Percentiles rank a stretch among this genome's conserved stretches.
These are phyloP conservation scores for Trichosporon sp. DNA, from an alignment of 1,284 basidiomycete species.

Conservation along the genomic window DNA sequence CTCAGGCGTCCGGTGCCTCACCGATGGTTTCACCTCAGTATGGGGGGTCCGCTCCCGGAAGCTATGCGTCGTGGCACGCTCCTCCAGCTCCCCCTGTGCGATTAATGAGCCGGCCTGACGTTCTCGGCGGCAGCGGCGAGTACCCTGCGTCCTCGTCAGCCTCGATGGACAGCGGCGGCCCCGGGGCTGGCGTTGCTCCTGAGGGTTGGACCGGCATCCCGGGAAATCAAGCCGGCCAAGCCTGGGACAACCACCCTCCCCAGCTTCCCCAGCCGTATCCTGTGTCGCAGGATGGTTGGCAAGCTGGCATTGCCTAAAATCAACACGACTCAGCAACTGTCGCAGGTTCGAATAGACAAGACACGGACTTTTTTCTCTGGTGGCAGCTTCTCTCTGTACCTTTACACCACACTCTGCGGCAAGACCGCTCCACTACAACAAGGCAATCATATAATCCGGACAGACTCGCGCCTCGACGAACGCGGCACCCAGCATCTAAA, in stretches of 20 bases:
- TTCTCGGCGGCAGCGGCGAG: conserved; percentile 6
- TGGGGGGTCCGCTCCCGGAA: background rate
- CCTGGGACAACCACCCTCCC: conserved; percentile 17
- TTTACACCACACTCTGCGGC: background rate
- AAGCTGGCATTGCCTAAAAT: conserved; percentile 14
- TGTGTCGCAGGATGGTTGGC: conserved; percentile 20
- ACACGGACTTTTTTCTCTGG: background rate
- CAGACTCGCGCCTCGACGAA: background rate
- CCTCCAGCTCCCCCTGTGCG: conserved; percentile 8
- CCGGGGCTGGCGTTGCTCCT: conserved; percentile 7
- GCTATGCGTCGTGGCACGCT: conserved; percentile 15
- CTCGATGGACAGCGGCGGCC: conserved; percentile 15
- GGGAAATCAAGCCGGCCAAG: background rate
- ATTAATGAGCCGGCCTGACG: conserved; percentile 11
- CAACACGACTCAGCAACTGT: background rate
- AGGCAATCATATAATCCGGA: conserved; percentile 1
- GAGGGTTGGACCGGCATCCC: conserved; percentile 9
- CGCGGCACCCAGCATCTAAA: background rate
- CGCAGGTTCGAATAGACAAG: background rate
- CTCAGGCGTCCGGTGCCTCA: conserved; percentile 13
- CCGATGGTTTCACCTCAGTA: conserved; percentile 16
- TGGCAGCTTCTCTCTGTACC: background rate
- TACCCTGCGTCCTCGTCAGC: conserved; percentile 17
- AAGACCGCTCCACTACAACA: background rate
- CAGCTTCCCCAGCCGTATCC: conserved; percentile 14